Evolutionary conservation across 164 flowering plant species (phyloP).

Genomic region (Malania oleifera): DNA sequence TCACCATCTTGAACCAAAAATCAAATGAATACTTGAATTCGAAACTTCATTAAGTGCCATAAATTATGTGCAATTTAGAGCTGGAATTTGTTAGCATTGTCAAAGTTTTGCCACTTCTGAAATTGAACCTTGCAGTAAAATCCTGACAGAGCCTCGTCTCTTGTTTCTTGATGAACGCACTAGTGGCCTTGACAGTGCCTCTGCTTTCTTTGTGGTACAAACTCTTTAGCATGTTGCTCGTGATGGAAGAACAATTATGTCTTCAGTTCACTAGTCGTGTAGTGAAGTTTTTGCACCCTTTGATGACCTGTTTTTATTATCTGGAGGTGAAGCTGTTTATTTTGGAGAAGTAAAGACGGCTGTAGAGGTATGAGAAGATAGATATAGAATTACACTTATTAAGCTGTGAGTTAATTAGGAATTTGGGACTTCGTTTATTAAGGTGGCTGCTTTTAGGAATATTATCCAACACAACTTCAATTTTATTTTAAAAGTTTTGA

Average conservation of each 20-base stretch:
- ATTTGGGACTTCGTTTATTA: no score
- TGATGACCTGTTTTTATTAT: constrained; percentile 64
- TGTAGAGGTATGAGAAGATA: constrained; percentile 34
- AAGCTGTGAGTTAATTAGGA: neutral
- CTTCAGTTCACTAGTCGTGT: constrained; percentile 84
- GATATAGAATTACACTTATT: neutral
- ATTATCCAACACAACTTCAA: neutral
- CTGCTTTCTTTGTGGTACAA: constrained; percentile 71
- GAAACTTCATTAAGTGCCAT: no score
- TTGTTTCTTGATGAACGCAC: constrained; percentile 82
- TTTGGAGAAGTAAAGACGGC: constrained; percentile 73
- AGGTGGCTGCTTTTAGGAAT: no score
- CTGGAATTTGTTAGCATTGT: no score
- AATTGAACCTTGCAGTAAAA: neutral
- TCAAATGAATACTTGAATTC: no score
- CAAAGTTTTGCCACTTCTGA: no score
- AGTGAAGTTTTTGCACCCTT: constrained; percentile 75
- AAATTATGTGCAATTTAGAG: no score
- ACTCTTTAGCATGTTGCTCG: constrained; percentile 46
- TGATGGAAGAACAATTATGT: constrained; percentile 60
- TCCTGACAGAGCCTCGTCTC: constrained; percentile 53
- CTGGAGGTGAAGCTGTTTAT: constrained; percentile 63
- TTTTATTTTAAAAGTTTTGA: neutral
- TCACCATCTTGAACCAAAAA: no score
- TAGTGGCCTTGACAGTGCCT: constrained; percentile 73